Evolutionary conservation across 2,329 filamentous ascomycete species (phyloP), one percentile per base, ranked within the genome.

Genomic region (Ophiosphaerella narmari): DNA sequence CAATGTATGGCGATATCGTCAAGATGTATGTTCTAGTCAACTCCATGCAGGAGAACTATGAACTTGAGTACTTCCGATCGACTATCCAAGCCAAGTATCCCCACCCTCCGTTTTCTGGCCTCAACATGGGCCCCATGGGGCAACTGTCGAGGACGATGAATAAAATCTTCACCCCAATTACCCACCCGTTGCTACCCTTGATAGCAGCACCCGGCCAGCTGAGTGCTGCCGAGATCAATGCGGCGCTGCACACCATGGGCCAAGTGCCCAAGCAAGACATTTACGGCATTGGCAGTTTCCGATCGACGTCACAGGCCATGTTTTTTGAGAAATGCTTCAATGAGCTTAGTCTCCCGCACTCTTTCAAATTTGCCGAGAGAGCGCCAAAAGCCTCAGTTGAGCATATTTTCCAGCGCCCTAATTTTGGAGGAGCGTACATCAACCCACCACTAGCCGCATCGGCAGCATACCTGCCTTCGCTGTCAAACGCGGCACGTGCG

Each of bases 1-100:
- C 83, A 39, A 83, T 84, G 50, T 91, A 91, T 60, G 88, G 88
- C 39, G 90, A 95, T 70, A 90, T 95, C 49, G 86, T 95, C 66
- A 95, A 94, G 77, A 94, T 95, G 89, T 94, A 94, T 64, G 86
- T 88, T 29, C 87, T 92, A 66, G 89, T 91, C 66, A 87, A 86
- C 67, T 87, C 88, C 35, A 86, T 89, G 68, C 90, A 91, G 66
- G 90, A 92, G 62, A 94, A 95, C 72, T 94, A 95, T 67, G 90
- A 95, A 75, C 81, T 95, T 31, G 91, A 95, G 72, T 92, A 92
- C 72, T 95, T 96, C 74, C 86, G 90, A 26, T 91, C 89, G 9
- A 82, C 86, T 57, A 86, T 94, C 68, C 85, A 85, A 64, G 77
- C 82, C 26, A 84, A 87, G 55, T 86, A 88, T 57, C 82, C 87